A percentile compares a stretch with the other conserved stretches of the same genome.
Conservation (phyloP, 2,329 filamentous ascomycete species). For the Verticillium nubilum region DNA sequence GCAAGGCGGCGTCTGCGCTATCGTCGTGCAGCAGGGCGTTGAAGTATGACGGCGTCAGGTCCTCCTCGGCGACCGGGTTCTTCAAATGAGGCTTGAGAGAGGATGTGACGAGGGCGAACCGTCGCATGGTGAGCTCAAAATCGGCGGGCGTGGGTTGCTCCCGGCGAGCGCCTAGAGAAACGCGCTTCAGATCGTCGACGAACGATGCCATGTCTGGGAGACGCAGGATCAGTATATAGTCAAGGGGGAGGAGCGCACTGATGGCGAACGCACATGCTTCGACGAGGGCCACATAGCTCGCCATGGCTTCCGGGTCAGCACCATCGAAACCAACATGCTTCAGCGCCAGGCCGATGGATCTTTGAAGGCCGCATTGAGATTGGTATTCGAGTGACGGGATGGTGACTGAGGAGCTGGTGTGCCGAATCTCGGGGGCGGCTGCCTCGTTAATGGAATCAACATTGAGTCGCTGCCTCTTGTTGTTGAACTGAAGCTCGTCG, state of each 20-base stretch:
- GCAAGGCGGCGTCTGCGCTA: slow-evolving; percentile 34
- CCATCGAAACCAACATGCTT: slow-evolving; percentile 54
- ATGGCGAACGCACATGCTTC: slow-evolving; percentile 48
- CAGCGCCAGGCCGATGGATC: slow-evolving; percentile 50
- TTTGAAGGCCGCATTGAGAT: slow-evolving; percentile 39
- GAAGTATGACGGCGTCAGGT: slow-evolving; percentile 31
- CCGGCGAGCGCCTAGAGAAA: slow-evolving; percentile 44
- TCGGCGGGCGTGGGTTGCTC: slow-evolving; percentile 49
- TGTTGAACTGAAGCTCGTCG: background rate
- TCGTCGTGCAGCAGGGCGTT: slow-evolving; percentile 31
- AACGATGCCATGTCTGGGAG: slow-evolving; percentile 42
- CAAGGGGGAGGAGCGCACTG: slow-evolving; percentile 12
- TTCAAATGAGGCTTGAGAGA: slow-evolving; percentile 52
- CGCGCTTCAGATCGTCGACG: slow-evolving; percentile 39
- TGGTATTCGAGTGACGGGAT: slow-evolving; percentile 23
- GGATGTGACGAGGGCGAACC: slow-evolving; percentile 45
- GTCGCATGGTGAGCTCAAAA: slow-evolving; percentile 47
- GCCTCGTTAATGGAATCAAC: background rate
- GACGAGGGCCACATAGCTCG: slow-evolving; percentile 49
- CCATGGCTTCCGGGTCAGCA: slow-evolving; percentile 50
- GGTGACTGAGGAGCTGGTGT: background rate
- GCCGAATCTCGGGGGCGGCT: background rate
- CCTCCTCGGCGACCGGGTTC: slow-evolving; percentile 39
- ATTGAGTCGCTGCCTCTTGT: slow-evolving; percentile 2
- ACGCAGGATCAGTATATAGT: slow-evolving; percentile 4